phyloP scores from a whole-genome alignment of 2,329 filamentous ascomycete genomes.

The Monosporascus ibericus region DNA sequence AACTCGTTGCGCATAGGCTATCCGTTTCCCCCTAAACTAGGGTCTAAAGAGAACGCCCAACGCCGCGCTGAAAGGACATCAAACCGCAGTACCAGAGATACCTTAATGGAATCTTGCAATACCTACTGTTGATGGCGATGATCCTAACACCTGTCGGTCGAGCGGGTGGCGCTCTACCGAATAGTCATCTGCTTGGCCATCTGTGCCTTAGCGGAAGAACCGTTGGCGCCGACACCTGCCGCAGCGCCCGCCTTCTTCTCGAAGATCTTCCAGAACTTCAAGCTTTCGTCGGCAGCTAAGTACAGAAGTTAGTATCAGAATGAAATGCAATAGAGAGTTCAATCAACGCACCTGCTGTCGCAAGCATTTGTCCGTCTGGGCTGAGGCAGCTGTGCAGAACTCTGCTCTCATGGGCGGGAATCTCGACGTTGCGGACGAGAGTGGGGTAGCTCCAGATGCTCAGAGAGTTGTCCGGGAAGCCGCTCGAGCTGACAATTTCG shows the following conservation, averaged over 20 bases:
- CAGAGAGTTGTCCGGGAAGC: constrained; percentile 98
- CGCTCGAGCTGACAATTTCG: constrained; percentile 94
- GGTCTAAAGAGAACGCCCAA: constrained; percentile 11
- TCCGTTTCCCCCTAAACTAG: neutral
- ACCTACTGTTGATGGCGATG: constrained; percentile 22
- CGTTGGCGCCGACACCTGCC: constrained; percentile 58
- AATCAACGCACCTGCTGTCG: constrained; percentile 66
- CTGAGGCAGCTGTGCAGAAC: constrained; percentile 96
- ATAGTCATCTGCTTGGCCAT: constrained; percentile 96
- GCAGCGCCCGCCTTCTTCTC: constrained; percentile 88
- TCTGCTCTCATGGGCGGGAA: constrained; percentile 92
- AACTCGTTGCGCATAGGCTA: neutral
- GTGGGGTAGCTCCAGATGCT: constrained; percentile 99
- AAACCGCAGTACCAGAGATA: constrained; percentile 23
- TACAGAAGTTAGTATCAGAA: constrained; percentile 21
- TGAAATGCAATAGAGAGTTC: neutral
- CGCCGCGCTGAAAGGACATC: constrained; percentile 23
- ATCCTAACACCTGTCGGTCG: constrained; percentile 14
- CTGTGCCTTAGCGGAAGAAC: constrained; percentile 70
- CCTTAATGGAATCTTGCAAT: constrained; percentile 20
- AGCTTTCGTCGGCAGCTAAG: constrained; percentile 81
- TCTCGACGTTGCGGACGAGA: constrained; percentile 94
- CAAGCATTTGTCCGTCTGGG: constrained; percentile 96
- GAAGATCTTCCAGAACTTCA: constrained; percentile 99
- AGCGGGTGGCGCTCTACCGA: constrained; percentile 46